Evolutionary conservation across 2,329 filamentous ascomycete species (phyloP), one percentile per base, ranked within the genome.

Genomic region (Penicillium sp.): DNA sequence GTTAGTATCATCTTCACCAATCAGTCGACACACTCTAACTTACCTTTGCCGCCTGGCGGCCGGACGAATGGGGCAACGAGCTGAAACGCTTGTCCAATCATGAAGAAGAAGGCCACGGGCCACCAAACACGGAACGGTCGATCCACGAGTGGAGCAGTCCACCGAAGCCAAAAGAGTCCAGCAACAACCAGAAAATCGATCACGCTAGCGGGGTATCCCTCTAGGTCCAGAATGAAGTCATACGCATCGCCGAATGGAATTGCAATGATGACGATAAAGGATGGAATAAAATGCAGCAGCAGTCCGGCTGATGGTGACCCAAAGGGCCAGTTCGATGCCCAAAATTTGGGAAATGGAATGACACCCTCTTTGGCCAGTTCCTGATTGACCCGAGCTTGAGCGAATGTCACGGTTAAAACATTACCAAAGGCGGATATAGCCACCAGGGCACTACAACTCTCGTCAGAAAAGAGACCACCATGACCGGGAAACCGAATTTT

Each of bases 341-440:
- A 88, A 63, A 89, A 76, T 1, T 77, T 74, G 0, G 85, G 86
- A 56, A 84, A 86, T 0, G 86, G 86, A 2, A 89, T 72, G n/a
- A 89, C 79, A 27, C 86, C 86, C 71, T 89, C 86, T 11, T 85
- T 83, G 4, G 84, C 86, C 16, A 88, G 80, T 69, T 88, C 86
- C 70, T 87, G 86, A 0, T 86, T 86, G 5, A 89, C 73, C 52
- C 86, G 82, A 7, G 86, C 85, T 70, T 89, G 86, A 0, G 86
- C 86, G 73, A 89, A 89, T 60, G 88, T 88, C 59, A 89, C 85
- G 55, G 80, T 83, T 47, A 89, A 77, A 14, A 89, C 84, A 63
- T 89, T 89, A 27, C 86, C 87, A 61, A 88, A 86, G 4, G 86
- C 86, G 0, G 86, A 89, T 1, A 89, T 77, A 0, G 86, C 86